A percentile compares a stretch with the other conserved stretches of the same genome.
Evolutionary conservation across 2,329 filamentous ascomycete genomes (phyloP).

Genomic region (Colletotrichum neosansevieriae): DNA sequence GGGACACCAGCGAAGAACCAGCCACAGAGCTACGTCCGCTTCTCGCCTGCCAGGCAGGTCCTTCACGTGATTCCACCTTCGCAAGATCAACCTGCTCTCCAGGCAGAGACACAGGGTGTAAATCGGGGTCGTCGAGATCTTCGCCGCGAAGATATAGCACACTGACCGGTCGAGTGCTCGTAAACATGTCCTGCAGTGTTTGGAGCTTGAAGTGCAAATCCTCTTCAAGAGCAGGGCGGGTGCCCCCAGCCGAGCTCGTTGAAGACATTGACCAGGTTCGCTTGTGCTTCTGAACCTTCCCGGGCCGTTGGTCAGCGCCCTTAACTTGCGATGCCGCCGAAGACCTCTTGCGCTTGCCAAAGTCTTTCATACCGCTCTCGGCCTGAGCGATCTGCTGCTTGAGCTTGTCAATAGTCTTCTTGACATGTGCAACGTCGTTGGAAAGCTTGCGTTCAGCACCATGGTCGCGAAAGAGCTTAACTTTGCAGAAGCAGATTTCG

Average conservation of each 20-base stretch:
- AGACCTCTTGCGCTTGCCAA: slow-evolving; percentile 72
- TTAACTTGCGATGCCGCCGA: slow-evolving; percentile 60
- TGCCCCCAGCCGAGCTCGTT: slow-evolving; percentile 68
- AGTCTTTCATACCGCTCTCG: slow-evolving; percentile 75
- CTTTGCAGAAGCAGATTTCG: slow-evolving; percentile 95
- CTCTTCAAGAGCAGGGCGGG: slow-evolving; percentile 72
- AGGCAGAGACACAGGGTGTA: slow-evolving; percentile 79
- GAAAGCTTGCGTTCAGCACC: slow-evolving; percentile 94
- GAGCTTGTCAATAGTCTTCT: slow-evolving; percentile 95
- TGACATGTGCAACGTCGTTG: slow-evolving; percentile 94
- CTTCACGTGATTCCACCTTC: slow-evolving; percentile 63
- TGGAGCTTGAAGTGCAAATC: slow-evolving; percentile 84
- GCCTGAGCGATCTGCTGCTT: slow-evolving; percentile 92
- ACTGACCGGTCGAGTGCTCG: slow-evolving; percentile 82
- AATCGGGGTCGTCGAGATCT: slow-evolving; percentile 82
- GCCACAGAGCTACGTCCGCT: slow-evolving; percentile 70
- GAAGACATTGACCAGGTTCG: slow-evolving; percentile 96
- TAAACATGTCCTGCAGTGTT: slow-evolving; percentile 88
- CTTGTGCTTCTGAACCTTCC: slow-evolving; percentile 92
- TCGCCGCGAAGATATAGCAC: slow-evolving; percentile 82
- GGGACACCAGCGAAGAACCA: slow-evolving; percentile 72
- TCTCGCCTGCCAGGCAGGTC: slow-evolving; percentile 62
- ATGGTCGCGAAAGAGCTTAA: slow-evolving; percentile 96
- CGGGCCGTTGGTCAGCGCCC: slow-evolving; percentile 69
- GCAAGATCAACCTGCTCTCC: slow-evolving; percentile 75